A percentile compares a stretch with the other conserved stretches of the same genome.
phyloP scores from a whole-genome alignment of 2,329 filamentous ascomycete species.

The Curvularia verruculosa region DNA sequence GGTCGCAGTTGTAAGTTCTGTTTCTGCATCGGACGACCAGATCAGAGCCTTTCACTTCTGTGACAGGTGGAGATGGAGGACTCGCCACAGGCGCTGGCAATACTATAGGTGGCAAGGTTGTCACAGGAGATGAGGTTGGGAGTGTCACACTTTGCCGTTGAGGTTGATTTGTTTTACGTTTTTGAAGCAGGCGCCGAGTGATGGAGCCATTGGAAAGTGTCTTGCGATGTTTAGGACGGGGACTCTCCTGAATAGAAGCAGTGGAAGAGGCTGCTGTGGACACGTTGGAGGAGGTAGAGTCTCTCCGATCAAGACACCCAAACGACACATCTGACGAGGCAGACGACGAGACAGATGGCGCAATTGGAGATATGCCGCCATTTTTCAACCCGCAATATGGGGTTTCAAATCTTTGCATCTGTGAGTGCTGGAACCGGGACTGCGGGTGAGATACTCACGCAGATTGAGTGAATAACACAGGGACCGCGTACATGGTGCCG shows the following conservation, averaged over 20 bases:
- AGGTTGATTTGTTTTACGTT: constrained; percentile 11
- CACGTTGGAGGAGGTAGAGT: constrained; percentile 18
- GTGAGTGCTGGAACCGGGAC: constrained; percentile 11
- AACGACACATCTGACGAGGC: constrained; percentile 21
- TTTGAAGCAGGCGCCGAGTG: constrained; percentile 22
- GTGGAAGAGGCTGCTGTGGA: constrained; percentile 24
- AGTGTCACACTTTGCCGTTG: constrained; percentile 1
- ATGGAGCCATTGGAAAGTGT: constrained; percentile 19
- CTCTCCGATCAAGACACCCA: constrained; percentile 14
- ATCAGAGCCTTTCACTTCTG: constrained; percentile 33
- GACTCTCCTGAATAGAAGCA: constrained; percentile 10
- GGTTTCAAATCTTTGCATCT: constrained; percentile 18
- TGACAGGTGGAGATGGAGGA: constrained; percentile 4
- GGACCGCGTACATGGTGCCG: constrained; percentile 28
- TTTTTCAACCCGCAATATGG: constrained; percentile 12
- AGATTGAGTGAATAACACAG: constrained; percentile 19
- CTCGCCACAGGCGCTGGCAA: neutral
- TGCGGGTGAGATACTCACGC: constrained; percentile 19
- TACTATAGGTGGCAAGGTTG: neutral
- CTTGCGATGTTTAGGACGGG: constrained; percentile 21
- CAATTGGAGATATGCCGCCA: constrained; percentile 6
- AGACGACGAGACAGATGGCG: constrained; percentile 9
- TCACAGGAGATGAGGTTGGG: constrained; percentile 8
- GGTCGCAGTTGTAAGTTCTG: constrained; percentile 41
- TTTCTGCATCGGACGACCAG: constrained; percentile 35